Conservation (phyloP, 805 yeast genomes). For the Saturnispora mendoncae region DNA sequence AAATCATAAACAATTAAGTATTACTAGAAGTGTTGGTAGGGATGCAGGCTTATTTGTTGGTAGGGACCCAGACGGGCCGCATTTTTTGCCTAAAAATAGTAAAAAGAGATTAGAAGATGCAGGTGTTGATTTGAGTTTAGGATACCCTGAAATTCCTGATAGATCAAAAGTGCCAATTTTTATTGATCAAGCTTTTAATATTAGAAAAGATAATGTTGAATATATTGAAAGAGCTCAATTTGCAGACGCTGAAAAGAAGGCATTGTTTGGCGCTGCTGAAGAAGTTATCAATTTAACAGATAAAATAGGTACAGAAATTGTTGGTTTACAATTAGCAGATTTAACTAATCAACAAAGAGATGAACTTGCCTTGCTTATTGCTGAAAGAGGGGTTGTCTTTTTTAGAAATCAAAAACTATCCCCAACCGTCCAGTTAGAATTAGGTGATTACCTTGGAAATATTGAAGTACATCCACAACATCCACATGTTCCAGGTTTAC, state of each 20-base stretch:
- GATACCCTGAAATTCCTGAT: constrained; percentile 33
- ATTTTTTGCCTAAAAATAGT: constrained; percentile 21
- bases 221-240: constrained; percentile 28
- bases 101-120: constrained; percentile 28
- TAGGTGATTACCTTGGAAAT: constrained; percentile 39
- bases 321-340: constrained; percentile 38
- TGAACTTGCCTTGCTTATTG: constrained; percentile 38
- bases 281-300: constrained; percentile 36
- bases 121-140: constrained; percentile 30
- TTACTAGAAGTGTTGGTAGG: constrained; percentile 3
- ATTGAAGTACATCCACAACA: constrained; percentile 33
- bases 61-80: constrained; percentile 16
- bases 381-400: constrained; percentile 42
- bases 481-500: constrained; percentile 29
- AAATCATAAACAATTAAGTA: background rate
- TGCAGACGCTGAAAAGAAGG: constrained; percentile 36
- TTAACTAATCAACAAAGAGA: constrained; percentile 36
- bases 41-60: constrained; percentile 7
- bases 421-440: constrained; percentile 34
- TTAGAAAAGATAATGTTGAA: constrained; percentile 28
- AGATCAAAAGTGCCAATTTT: constrained; percentile 28
- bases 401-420: constrained; percentile 39
- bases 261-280: constrained; percentile 32
- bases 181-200: constrained; percentile 32
- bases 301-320: constrained; percentile 41